Conservation (phyloP, 192 early-diverging fungal species). For the Chytriomyces sp. region DNA sequence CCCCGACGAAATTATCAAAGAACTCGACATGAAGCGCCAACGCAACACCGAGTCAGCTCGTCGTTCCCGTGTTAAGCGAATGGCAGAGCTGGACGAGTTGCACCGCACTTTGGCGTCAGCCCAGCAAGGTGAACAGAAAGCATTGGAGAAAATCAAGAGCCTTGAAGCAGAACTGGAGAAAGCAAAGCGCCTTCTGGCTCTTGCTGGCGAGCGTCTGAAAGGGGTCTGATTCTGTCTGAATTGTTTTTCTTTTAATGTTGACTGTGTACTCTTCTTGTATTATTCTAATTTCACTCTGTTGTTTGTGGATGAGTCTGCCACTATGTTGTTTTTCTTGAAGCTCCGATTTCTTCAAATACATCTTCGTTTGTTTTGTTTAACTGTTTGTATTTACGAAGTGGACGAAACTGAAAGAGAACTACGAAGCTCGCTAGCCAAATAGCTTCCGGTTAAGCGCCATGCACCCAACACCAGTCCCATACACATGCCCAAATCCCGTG, state of each 20-base stretch:
- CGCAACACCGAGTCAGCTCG: constrained; percentile 92
- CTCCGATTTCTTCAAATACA: constrained; percentile 4
- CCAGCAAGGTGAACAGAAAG: constrained; percentile 20
- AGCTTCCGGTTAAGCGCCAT: too few species aligned
- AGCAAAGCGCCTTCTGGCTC: constrained; percentile 21
- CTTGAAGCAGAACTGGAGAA: constrained; percentile 21
- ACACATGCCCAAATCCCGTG: too few species aligned
- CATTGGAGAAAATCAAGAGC: constrained; percentile 33
- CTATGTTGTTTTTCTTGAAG: background rate
- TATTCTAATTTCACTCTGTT: background rate
- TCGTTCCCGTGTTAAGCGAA: constrained; percentile 81
- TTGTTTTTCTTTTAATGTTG: background rate
- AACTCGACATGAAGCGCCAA: constrained; percentile 54
- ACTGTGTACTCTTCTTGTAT: background rate
- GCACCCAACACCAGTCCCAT: too few species aligned
- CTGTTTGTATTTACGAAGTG: too few species aligned
- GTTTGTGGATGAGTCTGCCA: background rate
- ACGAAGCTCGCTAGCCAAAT: too few species aligned
- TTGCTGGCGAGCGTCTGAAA: constrained; percentile 27
- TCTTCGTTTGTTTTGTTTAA: background rate
- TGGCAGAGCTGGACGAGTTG: constrained; percentile 84
- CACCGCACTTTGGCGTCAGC: constrained; percentile 77
- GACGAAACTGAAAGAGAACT: too few species aligned
- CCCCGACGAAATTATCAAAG: constrained; percentile 40
- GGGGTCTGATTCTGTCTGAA: background rate